Base-by-base conservation (phyloP, 1,284 basidiomycete genomes). In the Coniferiporia sulphurascens region DNA sequence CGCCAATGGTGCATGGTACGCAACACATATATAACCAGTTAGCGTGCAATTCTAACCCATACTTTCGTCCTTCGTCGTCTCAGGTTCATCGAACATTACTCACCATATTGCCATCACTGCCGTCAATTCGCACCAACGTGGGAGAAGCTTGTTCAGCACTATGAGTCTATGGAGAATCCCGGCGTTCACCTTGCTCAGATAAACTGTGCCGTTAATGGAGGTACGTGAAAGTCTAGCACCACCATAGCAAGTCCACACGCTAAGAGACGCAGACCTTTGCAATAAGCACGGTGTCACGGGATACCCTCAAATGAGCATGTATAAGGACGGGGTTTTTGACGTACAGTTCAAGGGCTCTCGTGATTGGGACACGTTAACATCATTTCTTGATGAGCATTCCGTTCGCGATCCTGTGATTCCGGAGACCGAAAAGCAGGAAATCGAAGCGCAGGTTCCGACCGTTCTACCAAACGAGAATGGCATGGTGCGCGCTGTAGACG, bases 261-360 rank as follows among this genome's bases (percentile, higher is more conserved):
- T 62, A 15, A 55, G 27, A 8, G 36, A 57, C 45, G 6, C 64
- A 95, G 93, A 96, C 69, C 75, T 96, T 4, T 97, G 94, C 70
- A 74, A 78, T 52, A 75, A 78, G 17, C 86, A 94, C 64, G 74
- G 76, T 19, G 77, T 96, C 66, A 78, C 75, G 19, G 86, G 85
- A 57, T 96, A 94, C 70, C 94, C 94, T 0, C 83, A 90, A 56
- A 75, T 96, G 68, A 84, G 86, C 55, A 74, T 96, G 59, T 95
- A 86, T 69, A 73, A 78, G 46, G 76, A 92, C 62, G 92, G 92
- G 35, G 70, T 83, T 60, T 77, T 80, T 34, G 68, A 85, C 6
- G 82, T 85, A 12, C 74, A 77, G 41, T 96, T 83, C 74, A 71
- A 72, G 1, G 79, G 81, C 3, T 72, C 78, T 36, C 74, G 89